Base-by-base conservation (phyloP, 108 stramenopile species). In the Craspedostauros australis region DNA sequence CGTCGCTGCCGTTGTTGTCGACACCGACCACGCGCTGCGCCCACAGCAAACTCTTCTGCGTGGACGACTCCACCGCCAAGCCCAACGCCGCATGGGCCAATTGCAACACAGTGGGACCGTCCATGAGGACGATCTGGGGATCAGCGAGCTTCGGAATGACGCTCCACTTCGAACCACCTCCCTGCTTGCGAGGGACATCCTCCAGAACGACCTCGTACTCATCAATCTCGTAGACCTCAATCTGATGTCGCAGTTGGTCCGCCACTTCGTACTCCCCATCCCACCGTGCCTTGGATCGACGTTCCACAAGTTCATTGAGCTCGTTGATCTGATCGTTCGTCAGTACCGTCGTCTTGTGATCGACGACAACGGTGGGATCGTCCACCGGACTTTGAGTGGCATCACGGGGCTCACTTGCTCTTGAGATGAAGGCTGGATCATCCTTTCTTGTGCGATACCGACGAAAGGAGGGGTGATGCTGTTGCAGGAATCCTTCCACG, bases 11-110 rank as follows among this genome's bases (percentile, higher is more conserved):
- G n/a, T n/a, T n/a, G n/a, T n/a, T n/a, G n/a, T n/a, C n/a, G n/a
- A n/a, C n/a, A n/a, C n/a, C n/a, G n/a, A n/a, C n/a, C n/a, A n/a
- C n/a, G n/a, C n/a, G n/a, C n/a, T n/a, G n/a, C n/a, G n/a, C n/a
- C n/a, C n/a, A n/a, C n/a, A n/a, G n/a, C n/a, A n/a, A n/a, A n/a
- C n/a, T n/a, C n/a, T n/a, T n/a, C n/a, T n/a, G n/a, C n/a, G n/a
- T n/a, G n/a, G 72, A 73, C 12, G 57, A 43, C 5, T 58, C 52
- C 12, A 78, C 68, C 3, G 70, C 65, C 42, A 77, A 50, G 3
- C 84, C 84, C 26, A 86, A 42, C 8, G 84, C 77, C 16, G 62
- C 51, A 65, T 86, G 84, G 18, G 84, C 79, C 49, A 86, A 50
- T 47, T 79, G 75, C 49, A 86, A 57, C 1, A 86, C 73, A 16